Evolutionary conservation across 2,329 filamentous ascomycete genomes (phyloP).

Genomic region (Cladophialophora carrionii): DNA sequence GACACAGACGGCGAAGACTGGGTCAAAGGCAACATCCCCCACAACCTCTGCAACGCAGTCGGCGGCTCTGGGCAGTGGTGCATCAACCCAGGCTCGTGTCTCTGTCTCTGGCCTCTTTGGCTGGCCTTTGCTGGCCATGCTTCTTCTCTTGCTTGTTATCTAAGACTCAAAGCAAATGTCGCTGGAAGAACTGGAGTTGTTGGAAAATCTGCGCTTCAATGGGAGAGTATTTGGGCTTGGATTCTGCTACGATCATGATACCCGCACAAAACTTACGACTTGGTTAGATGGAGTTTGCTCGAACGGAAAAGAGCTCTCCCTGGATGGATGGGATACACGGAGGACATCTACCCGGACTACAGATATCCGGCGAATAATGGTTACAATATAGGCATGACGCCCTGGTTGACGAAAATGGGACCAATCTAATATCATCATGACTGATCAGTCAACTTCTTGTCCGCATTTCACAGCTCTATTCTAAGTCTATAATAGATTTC

Average conservation of each 20-base stretch:
- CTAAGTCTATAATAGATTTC: constrained; percentile 21
- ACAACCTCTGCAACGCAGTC: constrained; percentile 20
- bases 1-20: constrained; percentile 18
- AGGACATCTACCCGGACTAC: constrained; percentile 2
- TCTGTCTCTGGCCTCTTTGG: constrained; percentile 5
- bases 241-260: constrained; percentile 24
- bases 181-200: constrained; percentile 9
- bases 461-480: neutral
- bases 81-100: neutral
- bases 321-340: constrained; percentile 6
- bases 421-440: constrained; percentile 4
- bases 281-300: constrained; percentile 9
- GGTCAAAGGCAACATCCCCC: constrained; percentile 10
- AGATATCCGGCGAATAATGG: constrained; percentile 11
- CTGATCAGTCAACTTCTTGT: constrained; percentile 3
- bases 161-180: constrained; percentile 5
- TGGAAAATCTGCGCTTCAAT: constrained; percentile 7
- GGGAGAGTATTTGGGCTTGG: constrained; percentile 4
- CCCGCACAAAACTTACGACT: constrained; percentile 16
- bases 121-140: constrained; percentile 16
- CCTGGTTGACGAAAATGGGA: neutral
- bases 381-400: constrained; percentile 7
- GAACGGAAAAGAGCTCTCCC: constrained; percentile 1
- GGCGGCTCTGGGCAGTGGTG: neutral
- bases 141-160: constrained; percentile 19